phyloP scores from a whole-genome alignment of 225 moss, liverwort and hornwort genomes.

The Thuidium tamariscinum region DNA sequence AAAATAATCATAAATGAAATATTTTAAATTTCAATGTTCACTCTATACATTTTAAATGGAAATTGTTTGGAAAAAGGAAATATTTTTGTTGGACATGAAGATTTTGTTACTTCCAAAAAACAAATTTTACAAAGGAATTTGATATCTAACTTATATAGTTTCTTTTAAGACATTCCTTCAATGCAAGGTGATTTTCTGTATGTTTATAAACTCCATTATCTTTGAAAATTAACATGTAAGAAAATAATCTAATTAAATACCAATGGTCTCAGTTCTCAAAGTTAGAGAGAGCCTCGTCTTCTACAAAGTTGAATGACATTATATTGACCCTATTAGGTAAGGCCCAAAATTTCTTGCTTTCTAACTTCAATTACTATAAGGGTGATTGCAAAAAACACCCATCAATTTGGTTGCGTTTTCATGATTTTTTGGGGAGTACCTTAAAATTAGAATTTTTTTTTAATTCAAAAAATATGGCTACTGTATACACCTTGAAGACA shows the following conservation, averaged over 20 bases:
- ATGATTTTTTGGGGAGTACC: too few relatives aligned
- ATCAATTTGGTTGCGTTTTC: too few relatives aligned
- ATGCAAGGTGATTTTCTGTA: not conserved
- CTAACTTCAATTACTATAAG: not conserved
- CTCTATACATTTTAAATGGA: not conserved
- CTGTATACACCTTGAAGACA: too few relatives aligned
- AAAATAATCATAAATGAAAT: too few relatives aligned
- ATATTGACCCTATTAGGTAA: rapidly evolving
- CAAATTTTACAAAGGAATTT: not conserved
- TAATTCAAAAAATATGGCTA: too few relatives aligned
- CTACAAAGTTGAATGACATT: not conserved
- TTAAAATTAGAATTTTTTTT: too few relatives aligned
- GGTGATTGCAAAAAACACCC: too few relatives aligned
- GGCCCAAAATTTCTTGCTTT: not conserved
- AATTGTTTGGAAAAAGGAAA: too few relatives aligned
- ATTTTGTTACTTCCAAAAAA: not conserved
- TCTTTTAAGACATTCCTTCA: not conserved
- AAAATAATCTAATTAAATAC: not conserved
- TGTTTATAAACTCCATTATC: not conserved
- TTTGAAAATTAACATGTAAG: not conserved
- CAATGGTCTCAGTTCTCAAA: rapidly evolving
- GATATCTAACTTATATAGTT: not conserved
- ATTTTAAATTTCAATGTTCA: too few relatives aligned
- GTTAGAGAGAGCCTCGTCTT: rapidly evolving
- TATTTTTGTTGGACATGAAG: rapidly evolving